These are phyloP conservation scores for Corchorus capsularis DNA, from an alignment of 345 rosid species.

Conservation along the genomic window DNA sequence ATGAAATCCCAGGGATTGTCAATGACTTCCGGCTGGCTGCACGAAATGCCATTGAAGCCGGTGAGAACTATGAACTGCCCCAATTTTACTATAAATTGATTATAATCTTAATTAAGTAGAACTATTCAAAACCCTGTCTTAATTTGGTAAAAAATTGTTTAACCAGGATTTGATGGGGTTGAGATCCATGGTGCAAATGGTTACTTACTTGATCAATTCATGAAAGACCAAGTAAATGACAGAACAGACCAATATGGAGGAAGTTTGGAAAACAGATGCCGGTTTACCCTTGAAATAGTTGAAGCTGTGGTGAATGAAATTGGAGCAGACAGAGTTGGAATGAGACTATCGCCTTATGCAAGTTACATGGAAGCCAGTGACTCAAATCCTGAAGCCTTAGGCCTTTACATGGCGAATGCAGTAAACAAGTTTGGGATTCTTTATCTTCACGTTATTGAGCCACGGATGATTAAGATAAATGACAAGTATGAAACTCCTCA, in stretches of 20 bases:
- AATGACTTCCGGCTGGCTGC: slow-evolving; percentile 55
- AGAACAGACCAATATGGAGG: slow-evolving; percentile 8
- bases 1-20: slow-evolving; percentile 40
- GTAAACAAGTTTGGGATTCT: slow-evolving; percentile 8
- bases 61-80: not conserved
- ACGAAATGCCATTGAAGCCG: slow-evolving; percentile 40
- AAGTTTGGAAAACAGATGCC: slow-evolving; percentile 9
- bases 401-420: slow-evolving; percentile 4
- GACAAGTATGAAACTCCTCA: slow-evolving; percentile 23
- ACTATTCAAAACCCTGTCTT: too few relatives aligned
- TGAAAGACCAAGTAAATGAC: slow-evolving; percentile 23
- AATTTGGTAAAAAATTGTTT: not conserved
- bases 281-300: not conserved
- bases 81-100: not conserved
- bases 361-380: slow-evolving; percentile 7
- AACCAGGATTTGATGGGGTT: slow-evolving; percentile 19
- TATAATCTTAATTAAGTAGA: too few relatives aligned
- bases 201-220: slow-evolving; percentile 18
- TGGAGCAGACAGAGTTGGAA: slow-evolving; percentile 21
- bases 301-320: slow-evolving; percentile 14
- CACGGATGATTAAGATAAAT: slow-evolving; percentile 29
- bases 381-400: slow-evolving; percentile 10
- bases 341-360: slow-evolving; percentile 12
- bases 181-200: slow-evolving; percentile 21
- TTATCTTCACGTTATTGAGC: slow-evolving; percentile 45